Evolutionary conservation across 2,329 filamentous ascomycete genomes (phyloP).

Genomic region (Paramyrothecium roridum): DNA sequence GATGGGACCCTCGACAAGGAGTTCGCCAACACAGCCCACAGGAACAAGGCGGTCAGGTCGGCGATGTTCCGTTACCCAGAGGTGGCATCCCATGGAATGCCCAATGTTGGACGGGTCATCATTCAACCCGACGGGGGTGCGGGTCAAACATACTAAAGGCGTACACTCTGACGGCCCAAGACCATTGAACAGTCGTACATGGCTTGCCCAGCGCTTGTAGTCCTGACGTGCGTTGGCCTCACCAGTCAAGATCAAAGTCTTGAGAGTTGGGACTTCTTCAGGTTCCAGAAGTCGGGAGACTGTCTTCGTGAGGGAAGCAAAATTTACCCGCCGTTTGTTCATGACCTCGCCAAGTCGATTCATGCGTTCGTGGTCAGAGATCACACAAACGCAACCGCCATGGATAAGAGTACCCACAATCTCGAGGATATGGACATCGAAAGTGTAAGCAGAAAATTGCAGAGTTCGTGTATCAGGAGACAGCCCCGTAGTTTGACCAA

Average conservation of each 20-base stretch:
- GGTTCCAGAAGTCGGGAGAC: slow-evolving; percentile 8
- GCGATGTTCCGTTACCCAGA: slow-evolving; percentile 23
- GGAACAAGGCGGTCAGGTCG: slow-evolving; percentile 19
- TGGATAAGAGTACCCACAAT: slow-evolving; percentile 8
- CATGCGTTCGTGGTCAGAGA: slow-evolving; percentile 8
- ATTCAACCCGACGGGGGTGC: too few relatives aligned
- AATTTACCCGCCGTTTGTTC: slow-evolving; percentile 7
- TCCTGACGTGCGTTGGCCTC: slow-evolving; percentile 4
- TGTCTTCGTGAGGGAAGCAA: slow-evolving; percentile 8
- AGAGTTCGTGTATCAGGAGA: slow-evolving; percentile 1
- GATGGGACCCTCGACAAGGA: slow-evolving; percentile 35
- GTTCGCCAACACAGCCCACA: slow-evolving; percentile 24
- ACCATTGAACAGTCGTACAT: slow-evolving; percentile 1
- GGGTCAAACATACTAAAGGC: too few relatives aligned
- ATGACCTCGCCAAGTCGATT: slow-evolving; percentile 11
- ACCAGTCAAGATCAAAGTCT: slow-evolving; percentile 4
- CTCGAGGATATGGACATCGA: slow-evolving; percentile 10
- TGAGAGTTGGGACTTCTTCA: slow-evolving; percentile 2
- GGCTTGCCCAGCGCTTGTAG: slow-evolving; percentile 2
- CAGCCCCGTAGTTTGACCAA: background rate
- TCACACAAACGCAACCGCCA: slow-evolving; percentile 3
- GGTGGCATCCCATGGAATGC: background rate
- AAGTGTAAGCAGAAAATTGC: slow-evolving; percentile 11
- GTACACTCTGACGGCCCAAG: too few relatives aligned
- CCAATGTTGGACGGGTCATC: slow-evolving; percentile 7